Base-by-base conservation (phyloP, 208 protist genomes). In the Crithidia brevicula region DNA sequence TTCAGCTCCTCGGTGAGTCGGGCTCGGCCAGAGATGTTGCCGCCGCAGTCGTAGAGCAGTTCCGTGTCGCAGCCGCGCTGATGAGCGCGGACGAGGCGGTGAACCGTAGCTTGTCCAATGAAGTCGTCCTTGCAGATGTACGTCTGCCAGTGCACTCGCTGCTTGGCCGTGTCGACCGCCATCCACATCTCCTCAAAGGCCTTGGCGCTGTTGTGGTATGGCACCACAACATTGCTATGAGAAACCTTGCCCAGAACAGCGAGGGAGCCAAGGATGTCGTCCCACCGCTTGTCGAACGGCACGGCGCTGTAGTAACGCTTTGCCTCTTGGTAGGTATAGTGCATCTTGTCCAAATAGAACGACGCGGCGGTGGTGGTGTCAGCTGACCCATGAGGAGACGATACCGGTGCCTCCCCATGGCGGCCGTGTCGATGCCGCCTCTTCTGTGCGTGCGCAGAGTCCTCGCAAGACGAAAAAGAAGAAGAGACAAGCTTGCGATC, bases 121-220 rank as follows among this genome's bases (percentile, higher is more conserved):
- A 75, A 59, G 66, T 98, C 94, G 61, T 97, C 88, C 53, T 96
- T 97, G 71, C 91, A 95, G 42, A 97, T 98, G 76, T 98, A 98
- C n/a, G 92, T 96, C 72, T 96, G 88, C 92, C 91, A 95, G 23
- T 90, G 68, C 49, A 96, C 88, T 57, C 83, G 82, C 46, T 81
- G 43, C 20, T 77, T 79, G 4, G 89, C 88, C 11, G n/a, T 27
- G 61, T 96, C 90, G 9, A 98, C 73, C n/a, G 79, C 89, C n/a
- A 66, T 46, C 93, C 94, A 98, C 85, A 97, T 96, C 7, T 59
- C 28, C 51, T 78, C 53, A 58, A 95, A 97, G n/a, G 88, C 88
- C 23, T 82, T 78, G 0, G 51, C 92, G 62, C 89, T 92, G 68
- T 98, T 81, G 34, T 75, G 68, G 63, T 88, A 96, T 0, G 83